Evolutionary conservation across 2,329 filamentous ascomycete genomes (phyloP), one percentile per base, ranked within the genome.

Genomic region (Penicillium griseofulvum): DNA sequence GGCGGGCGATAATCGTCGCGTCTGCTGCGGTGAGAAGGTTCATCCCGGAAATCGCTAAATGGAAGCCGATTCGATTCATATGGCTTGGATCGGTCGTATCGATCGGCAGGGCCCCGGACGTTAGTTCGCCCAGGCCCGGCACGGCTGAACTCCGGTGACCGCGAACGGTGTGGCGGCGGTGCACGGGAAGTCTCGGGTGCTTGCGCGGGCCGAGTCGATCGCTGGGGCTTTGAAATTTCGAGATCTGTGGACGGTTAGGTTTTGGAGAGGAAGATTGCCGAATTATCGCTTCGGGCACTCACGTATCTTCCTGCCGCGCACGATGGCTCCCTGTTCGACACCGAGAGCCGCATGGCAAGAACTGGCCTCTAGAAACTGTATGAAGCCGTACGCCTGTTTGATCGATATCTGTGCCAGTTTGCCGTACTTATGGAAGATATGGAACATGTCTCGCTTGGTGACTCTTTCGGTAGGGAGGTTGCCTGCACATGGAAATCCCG

Each of bases 361-460:
- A 2, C 83, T 80, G 4, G 86, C 78, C 29, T 90, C 87, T 62
- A 96, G 82, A 63, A 95, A 99, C 71, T 97, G 94, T 34, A 97
- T 91, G 70, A 97, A 99, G 1, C 94, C 94, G 74, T 96, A 97
- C 1, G 92, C 92, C 62, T 94, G 91, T 74, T 97, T 97, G 65
- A 97, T 90, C 0, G 91, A 96, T 57, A 97, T 94, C 71, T 99
- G 94, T 2, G 92, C 93, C 44, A 99, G 80, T 58, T 87, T 87
- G 51, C 94, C 94, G 70, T 91, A 92, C 54, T 82, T 83, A 68
- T 91, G 86, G 70, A 99, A 97, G 17, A 93, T 82, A 69, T 96
- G 88, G 74, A 96, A 97, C 9, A 97, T 86, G 73, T 97, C 92
- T 62, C 89, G 85, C 75, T 97, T 97, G 7, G 90, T 94, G 14